Conservation (phyloP, 2,329 filamentous ascomycete genomes). For the Graphiopsis chlorocephala region DNA sequence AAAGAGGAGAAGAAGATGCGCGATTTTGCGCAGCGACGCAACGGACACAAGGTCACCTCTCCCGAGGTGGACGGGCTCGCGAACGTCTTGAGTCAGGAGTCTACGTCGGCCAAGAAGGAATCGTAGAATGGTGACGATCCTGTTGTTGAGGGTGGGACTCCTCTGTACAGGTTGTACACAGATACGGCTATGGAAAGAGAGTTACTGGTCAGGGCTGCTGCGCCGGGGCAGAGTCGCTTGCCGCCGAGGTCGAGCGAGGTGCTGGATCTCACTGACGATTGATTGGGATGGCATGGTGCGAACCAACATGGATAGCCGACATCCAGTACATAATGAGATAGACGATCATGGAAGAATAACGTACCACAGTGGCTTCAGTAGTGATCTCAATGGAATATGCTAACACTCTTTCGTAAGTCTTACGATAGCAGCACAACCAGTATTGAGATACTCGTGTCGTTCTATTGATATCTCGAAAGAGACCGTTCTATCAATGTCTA, state of each 20-base stretch:
- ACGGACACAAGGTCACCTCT: not conserved
- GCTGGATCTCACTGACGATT: not conserved
- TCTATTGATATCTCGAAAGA: not conserved
- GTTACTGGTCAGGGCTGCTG: not conserved
- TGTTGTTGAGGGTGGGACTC: not conserved
- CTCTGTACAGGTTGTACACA: not conserved
- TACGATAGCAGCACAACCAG: not conserved
- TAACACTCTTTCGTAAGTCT: not conserved
- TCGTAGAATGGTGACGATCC: not conserved
- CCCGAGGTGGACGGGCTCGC: not conserved
- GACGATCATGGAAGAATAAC: not conserved
- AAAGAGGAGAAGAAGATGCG: not conserved
- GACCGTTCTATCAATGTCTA: not conserved
- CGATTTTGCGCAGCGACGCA: not conserved
- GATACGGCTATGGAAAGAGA: not conserved
- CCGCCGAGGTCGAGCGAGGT: not conserved
- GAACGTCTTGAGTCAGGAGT: not conserved
- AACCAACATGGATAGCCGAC: not conserved
- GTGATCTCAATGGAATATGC: not conserved
- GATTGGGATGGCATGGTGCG: not conserved
- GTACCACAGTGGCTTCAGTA: not conserved
- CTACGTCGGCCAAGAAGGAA: not conserved
- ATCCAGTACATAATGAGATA: conserved; percentile 11
- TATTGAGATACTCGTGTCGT: not conserved
- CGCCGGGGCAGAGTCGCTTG: not conserved